Evolutionary conservation across 208 protist genomes (phyloP), one percentile per base, ranked within the genome.

Genomic region (Leishmania tarentolae): DNA sequence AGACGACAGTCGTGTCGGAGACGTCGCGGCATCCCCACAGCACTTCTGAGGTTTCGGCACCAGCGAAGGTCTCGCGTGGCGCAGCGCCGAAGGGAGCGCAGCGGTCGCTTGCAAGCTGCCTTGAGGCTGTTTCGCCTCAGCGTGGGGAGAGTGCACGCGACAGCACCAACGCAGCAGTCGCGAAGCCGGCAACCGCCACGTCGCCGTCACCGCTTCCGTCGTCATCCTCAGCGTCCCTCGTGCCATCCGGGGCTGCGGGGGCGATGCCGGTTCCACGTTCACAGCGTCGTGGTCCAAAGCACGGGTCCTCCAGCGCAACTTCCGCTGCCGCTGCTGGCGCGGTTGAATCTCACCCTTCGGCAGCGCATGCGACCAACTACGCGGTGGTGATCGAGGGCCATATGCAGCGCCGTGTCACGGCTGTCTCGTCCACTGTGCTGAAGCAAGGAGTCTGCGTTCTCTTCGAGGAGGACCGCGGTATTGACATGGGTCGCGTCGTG

Each of bases 381-480:
- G 75, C 86, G 50, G 82, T 95, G 46, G 75, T 82, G 31, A 78
- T 97, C 13, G 83, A 86, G 8, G 91, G 91, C 17, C 91, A 95
- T 79, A 86, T 89, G 77, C 70, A 70, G 50, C 69, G 74, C 3
- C 79, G 82, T 17, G 78, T 86, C 7, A 78, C 85, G 17, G 86
- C 86, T 6, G 63, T 85, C 35, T 88, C 85, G 63, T 57, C 56
- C n/a, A 80, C 77, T 0, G 46, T 72, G 21, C 79, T 89, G 46
- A 84, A 83, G 69, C 57, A 42, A 35, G 91, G 88, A 37, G 87
- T 83, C 4, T 90, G 92, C 71, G 94, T 96, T 4, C 83, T 97
- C 9, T 93, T 95, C 77, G 91, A 97, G 75, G 93, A 87, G 21
- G 92, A 96, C 71, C 91, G 93, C 71, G 94, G 93, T 52, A 79